These are phyloP conservation scores for Pisolithus albus DNA, from an alignment of 768 basidiomycete genomes.

Conservation along the genomic window DNA sequence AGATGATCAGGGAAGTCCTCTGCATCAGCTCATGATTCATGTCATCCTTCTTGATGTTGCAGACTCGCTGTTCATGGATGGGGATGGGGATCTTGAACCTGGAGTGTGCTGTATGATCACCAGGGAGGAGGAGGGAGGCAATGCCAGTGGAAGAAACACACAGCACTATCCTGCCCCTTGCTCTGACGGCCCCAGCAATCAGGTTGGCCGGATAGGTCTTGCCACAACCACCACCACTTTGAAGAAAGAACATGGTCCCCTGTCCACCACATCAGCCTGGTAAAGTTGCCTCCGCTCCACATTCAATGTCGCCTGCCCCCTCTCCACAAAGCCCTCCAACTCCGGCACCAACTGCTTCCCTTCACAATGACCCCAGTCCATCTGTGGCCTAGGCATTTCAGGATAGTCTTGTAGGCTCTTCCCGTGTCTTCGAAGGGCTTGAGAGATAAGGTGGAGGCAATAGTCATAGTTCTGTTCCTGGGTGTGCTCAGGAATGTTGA, in stretches of 20 bases:
- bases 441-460: conserved; percentile 35
- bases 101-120: no score
- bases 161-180: conserved; percentile 27
- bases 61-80: no score
- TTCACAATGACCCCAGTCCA: no score
- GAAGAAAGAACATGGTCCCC: no score
- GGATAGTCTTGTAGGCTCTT: no score
- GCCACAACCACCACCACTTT: no score
- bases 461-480: conserved; percentile 32
- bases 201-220: conserved; percentile 41
- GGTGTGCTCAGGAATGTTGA: conserved; percentile 14
- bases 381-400: no score
- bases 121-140: conserved; percentile 34
- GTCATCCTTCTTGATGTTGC: no score
- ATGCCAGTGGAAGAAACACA: conserved; percentile 47
- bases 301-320: conserved; percentile 34
- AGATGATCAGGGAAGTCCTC: no score
- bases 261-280: conserved; percentile 33
- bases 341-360: neutral
- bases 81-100: no score
- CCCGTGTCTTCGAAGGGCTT: no score
- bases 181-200: conserved; percentile 23
- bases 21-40: no score
- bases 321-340: conserved; percentile 3
- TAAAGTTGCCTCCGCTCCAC: conserved; percentile 28